These are phyloP conservation scores for Coemansia reversa DNA, from an alignment of 192 early-diverging fungal species.

Conservation along the genomic window DNA sequence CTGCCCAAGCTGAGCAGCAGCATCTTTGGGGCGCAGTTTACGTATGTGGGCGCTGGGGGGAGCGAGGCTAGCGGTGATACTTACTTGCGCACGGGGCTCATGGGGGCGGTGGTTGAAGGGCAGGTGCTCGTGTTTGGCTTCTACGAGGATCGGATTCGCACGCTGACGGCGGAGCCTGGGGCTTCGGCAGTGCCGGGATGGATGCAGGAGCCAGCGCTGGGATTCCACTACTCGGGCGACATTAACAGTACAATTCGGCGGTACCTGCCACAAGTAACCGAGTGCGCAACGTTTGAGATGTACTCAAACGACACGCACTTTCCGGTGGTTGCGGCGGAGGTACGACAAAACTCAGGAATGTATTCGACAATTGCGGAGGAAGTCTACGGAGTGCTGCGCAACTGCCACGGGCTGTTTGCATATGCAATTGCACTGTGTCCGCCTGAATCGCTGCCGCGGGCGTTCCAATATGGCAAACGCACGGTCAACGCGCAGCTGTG, in stretches of 20 bases:
- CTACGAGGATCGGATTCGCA: slow-evolving; percentile 74
- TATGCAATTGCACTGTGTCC: slow-evolving; percentile 64
- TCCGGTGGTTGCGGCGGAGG: slow-evolving; percentile 71
- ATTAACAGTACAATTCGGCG: slow-evolving; percentile 36
- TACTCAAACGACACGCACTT: slow-evolving; percentile 69
- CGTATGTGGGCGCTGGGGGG: slow-evolving; percentile 12
- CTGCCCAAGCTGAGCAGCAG: slow-evolving; percentile 71
- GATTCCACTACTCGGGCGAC: slow-evolving; percentile 49
- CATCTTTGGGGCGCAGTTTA: slow-evolving; percentile 67
- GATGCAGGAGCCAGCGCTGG: slow-evolving; percentile 34
- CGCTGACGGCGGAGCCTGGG: slow-evolving; percentile 34
- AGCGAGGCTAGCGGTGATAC: slow-evolving; percentile 54
- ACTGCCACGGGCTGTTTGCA: slow-evolving; percentile 62
- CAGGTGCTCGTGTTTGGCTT: slow-evolving; percentile 74
- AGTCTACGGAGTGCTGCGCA: slow-evolving; percentile 56
- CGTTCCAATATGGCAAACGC: slow-evolving; percentile 68
- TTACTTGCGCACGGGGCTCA: slow-evolving; percentile 75
- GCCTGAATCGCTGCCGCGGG: slow-evolving; percentile 62
- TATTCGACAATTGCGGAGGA: slow-evolving; percentile 59
- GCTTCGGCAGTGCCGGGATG: slow-evolving; percentile 8
- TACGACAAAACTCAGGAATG: slow-evolving; percentile 54
- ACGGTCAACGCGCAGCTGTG: slow-evolving; percentile 66
- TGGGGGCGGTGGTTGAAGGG: slow-evolving; percentile 69
- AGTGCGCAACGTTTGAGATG: slow-evolving; percentile 64
- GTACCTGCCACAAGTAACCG: slow-evolving; percentile 35